These are phyloP conservation scores for Venustampulla echinocandica DNA, from an alignment of 495 filamentous ascomycete genomes.

Conservation along the genomic window DNA sequence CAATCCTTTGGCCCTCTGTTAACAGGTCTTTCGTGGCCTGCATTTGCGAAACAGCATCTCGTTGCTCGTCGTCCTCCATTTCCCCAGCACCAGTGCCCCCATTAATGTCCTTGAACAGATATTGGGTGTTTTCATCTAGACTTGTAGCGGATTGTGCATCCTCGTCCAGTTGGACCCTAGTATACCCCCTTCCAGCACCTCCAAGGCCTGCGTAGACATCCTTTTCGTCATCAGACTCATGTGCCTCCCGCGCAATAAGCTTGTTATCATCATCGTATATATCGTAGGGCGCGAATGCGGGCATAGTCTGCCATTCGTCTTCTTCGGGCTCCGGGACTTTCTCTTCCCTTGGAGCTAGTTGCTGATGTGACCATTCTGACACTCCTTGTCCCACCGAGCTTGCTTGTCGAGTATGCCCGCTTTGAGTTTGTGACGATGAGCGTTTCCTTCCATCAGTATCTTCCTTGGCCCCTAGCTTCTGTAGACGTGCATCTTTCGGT, in stretches of 20 bases:
- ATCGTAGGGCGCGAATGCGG: constrained; percentile 82
- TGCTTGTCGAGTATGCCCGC: constrained; percentile 14
- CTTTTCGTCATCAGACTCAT: constrained; percentile 60
- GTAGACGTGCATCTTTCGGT: constrained; percentile 1
- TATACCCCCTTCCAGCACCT: constrained; percentile 91
- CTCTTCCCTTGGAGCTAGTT: constrained; percentile 49
- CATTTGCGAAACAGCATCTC: constrained; percentile 81
- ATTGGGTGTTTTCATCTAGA: constrained; percentile 95
- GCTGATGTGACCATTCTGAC: constrained; percentile 91
- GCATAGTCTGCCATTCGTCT: constrained; percentile 88
- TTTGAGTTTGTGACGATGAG: background rate
- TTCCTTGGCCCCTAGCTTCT: constrained; percentile 6
- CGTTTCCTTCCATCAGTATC: background rate
- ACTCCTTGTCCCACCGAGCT: constrained; percentile 27
- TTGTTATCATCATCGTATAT: constrained; percentile 91
- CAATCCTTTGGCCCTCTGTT: constrained; percentile 91
- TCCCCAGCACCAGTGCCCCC: constrained; percentile 43
- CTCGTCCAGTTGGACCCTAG: constrained; percentile 84
- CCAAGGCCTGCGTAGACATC: constrained; percentile 67
- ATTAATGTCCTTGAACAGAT: constrained; percentile 70
- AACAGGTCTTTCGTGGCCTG: constrained; percentile 93
- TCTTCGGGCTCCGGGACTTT: constrained; percentile 46
- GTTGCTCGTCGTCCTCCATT: constrained; percentile 68
- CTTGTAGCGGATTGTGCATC: constrained; percentile 89
- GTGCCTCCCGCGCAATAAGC: constrained; percentile 69